Base-by-base conservation (phyloP, 163 green algal species). In the Scenedesmus sp. region DNA sequence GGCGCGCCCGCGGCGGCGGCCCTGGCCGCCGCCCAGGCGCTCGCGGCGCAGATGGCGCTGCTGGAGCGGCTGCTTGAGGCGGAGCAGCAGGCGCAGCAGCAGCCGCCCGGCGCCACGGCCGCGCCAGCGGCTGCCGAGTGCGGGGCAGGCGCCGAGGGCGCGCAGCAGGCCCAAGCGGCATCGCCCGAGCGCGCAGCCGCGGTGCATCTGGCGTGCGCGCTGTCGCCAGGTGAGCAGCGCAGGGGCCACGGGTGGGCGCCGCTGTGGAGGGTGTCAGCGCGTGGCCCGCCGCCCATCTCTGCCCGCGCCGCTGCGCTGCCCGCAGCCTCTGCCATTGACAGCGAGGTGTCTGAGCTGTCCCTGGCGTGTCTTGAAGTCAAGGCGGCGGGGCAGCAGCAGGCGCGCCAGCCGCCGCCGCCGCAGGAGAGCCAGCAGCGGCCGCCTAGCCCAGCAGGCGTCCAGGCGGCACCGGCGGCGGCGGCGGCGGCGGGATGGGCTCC, bases 311-410 rank as follows among this genome's bases (percentile, higher is more conserved):
- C 24, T 64, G 56, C 26, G 4, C 2, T 47, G 15, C 26, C n/a
- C 28, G 64, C 64, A 74, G 26, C n/a, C 11, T 73, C 39, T 6
- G 47, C 48, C n/a, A 36, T 63, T 45, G 67, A n/a, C 2, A 65
- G 50, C n/a, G 67, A 76, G 33, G 51, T 51, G 4, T 76, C 67
- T 45, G 67, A 76, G 51, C 50, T 76, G 0, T 76, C 67, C 4
- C 51, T 76, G 22, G 28, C 65, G 29, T 36, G 44, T 17, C 18
- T 76, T 0, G 18, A 39, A 14, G 22, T 10, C 4, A 44, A 57
- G 56, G 22, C 34, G 44, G 69, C 69, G 64, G 51, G 17, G 6
- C 50, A 64, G 51, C 50, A 63, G 63, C 36, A 24, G 10, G 44
- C 36, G 24, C 34, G 13, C 36, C 39, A 47, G 39, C 39, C 6